These are phyloP conservation scores for baker's yeast (Saccharomyces cerevisiae) DNA, from an alignment of 805 yeast species.

Conservation along the genomic window DNA sequence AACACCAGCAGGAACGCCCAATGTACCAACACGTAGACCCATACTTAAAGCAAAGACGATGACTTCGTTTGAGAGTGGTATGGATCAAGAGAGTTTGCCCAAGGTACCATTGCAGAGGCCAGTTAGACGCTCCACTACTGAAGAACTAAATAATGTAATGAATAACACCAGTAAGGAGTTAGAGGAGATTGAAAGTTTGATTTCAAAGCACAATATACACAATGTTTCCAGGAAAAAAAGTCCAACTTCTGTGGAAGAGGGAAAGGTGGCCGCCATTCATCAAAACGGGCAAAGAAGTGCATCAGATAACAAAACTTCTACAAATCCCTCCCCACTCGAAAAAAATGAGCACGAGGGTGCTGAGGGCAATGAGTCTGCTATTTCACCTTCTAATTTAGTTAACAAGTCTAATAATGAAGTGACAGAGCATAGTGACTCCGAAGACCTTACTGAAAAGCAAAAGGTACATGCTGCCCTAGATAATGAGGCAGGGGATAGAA, in stretches of 20 bases:
- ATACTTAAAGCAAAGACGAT: constrained; percentile 3
- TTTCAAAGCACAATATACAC: constrained; percentile 1
- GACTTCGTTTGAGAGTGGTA: neutral
- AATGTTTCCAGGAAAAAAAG: neutral
- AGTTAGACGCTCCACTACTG: constrained; percentile 8
- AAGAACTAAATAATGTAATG: constrained; percentile 5
- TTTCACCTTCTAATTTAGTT: neutral
- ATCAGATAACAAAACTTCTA: neutral
- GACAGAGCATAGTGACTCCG: neutral
- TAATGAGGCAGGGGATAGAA: neutral
- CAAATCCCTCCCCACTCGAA: neutral
- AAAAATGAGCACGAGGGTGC: neutral
- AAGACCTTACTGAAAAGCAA: neutral
- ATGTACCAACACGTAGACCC: constrained; percentile 7
- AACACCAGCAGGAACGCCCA: constrained; percentile 6
- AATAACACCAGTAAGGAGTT: constrained; percentile 8
- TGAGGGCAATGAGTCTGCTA: neutral
- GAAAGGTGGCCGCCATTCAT: neutral
- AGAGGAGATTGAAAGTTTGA: constrained; percentile 8
- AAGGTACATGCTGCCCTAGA: neutral
- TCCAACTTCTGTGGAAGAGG: neutral
- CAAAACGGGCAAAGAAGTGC: constrained; percentile 1
- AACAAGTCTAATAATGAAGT: neutral
- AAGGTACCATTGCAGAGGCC: constrained; percentile 7
- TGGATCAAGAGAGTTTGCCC: constrained; percentile 3